phyloP scores from a whole-genome alignment of 352 stramenopile genomes.

The Pythium scleroteichum region DNA sequence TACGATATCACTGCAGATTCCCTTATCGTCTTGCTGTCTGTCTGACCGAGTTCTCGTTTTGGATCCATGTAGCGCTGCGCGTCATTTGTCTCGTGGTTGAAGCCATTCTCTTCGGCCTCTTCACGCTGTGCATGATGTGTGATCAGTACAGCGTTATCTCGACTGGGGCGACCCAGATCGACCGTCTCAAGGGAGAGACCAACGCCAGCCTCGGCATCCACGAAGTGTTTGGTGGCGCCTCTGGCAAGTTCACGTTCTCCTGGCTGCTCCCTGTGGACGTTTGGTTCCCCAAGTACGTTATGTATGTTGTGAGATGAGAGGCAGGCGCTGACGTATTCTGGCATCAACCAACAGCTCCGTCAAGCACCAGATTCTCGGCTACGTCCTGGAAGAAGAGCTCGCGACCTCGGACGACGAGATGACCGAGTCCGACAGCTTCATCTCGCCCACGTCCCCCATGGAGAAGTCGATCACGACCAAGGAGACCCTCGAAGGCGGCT shows the following conservation, averaged over 20 bases:
- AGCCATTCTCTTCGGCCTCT: conserved; percentile 96
- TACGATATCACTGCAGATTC: conserved; percentile 11
- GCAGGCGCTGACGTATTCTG: too few relatives aligned
- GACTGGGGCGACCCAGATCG: conserved; percentile 96
- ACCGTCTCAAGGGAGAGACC: conserved; percentile 93
- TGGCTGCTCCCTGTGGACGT: conserved; percentile 87
- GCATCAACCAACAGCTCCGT: conserved; percentile 44
- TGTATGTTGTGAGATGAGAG: not conserved
- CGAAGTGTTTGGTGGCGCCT: conserved; percentile 78
- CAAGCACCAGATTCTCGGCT: conserved; percentile 82
- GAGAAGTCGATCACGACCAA: conserved; percentile 51
- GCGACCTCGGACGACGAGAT: conserved; percentile 65
- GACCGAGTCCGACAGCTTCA: conserved; percentile 73
- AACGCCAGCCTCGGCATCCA: conserved; percentile 72
- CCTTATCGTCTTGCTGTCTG: not conserved
- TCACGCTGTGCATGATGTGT: conserved; percentile 98
- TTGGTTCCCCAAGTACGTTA: conserved; percentile 81
- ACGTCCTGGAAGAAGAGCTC: conserved; percentile 79
- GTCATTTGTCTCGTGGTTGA: conserved; percentile 89
- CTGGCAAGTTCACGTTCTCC: conserved; percentile 58
- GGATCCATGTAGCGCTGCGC: conserved; percentile 42
- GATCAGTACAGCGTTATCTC: conserved; percentile 98
- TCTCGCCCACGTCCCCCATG: conserved; percentile 48
- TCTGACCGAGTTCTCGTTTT: not conserved
- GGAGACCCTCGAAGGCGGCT: conserved; percentile 78